Base-by-base conservation (phyloP, 306 rosid genomes). In the Dryas drummondii region DNA sequence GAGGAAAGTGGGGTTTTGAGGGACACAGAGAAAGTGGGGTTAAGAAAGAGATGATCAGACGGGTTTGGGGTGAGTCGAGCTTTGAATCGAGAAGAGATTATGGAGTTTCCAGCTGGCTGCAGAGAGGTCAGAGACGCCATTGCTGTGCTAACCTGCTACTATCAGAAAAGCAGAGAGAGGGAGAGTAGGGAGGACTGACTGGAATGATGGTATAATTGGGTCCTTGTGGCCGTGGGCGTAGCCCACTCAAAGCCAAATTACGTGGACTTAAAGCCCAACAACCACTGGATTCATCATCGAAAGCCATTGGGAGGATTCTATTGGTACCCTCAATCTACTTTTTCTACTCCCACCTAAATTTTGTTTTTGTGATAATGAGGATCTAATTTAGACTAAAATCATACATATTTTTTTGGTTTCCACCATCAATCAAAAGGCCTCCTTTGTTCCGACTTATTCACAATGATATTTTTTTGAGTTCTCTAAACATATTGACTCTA, bases 101-200 rank as follows among this genome's bases (percentile, higher is more conserved):
- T n/a, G 71, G 83, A 59, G 85, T 78, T 84, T 72, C 42, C 63
- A 4, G 79, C 26, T 66, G 64, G 52, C 4, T 79, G 91, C 74
- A 80, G 73, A 52, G 74, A 81, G 4, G 68, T 66, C 26, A 80
- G 55, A 66, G 93, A 82, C 66, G 87, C 90, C 87, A 87, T 89
- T 53, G 86, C 10, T 66, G 53, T 42, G 3, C 52, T 19, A 16
- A 16, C 14, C 47, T 4, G 68, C 49, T 16, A 1, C 68, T n/a
- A 41, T n/a, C 2, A 17, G 68, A 40, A 16, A 62, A 37, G 22
- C 5, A 17, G 5, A 15, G 11, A 6, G 27, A 16, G 19, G 3
- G 26, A 16, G 37, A 52, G 19, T 0, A 63, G 27, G 7, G 37
- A 32, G 2, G 37, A 32, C 37, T 37, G 46, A 32, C 1, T 3